Evolutionary conservation across 2,329 filamentous ascomycete genomes (phyloP), one percentile per base, ranked within the genome.

Genomic region (Phaeomoniella chlamydospora): DNA sequence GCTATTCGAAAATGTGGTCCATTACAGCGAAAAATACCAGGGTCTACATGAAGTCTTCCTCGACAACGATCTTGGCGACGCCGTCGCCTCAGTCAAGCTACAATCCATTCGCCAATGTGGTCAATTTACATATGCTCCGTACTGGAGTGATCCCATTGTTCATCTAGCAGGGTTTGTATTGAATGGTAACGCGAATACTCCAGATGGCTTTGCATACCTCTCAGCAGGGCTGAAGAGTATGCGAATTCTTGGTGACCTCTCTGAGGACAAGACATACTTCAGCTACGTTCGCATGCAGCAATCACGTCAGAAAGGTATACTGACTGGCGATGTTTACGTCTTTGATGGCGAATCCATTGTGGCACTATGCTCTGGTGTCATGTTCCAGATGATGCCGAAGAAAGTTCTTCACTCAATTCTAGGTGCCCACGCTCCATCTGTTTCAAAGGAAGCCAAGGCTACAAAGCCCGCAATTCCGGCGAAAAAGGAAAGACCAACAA

Each of bases 131-230:
- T 12, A 29, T 12, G 14, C 19, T 11, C 56, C 58, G 2, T 52
- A 45, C 29, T 52, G 49, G 35, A 51, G 58, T 18, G 58, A 61
- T 36, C 51, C 45, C 18, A 42, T 55, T 2, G 51, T 47, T 11
- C 56, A 60, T 30, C 17, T 59, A 9, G 48, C 48, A 9, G 57
- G 56, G 1, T 61, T 61, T 37, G 45, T 58, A 15, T 49, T 56
- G 41, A 61, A 61, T 39, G 52, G 45, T 2, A 46, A 12, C 9
- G 18, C n/a, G n/a, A 17, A 17, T 9, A 34, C 32, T 12, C 16
- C 17, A 12, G 14, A 15, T 16, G 9, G n/a, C n/a, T 16, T 9
- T 12, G 18, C 32, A 12, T 34, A 5, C 18, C 14, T 18, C 32
- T 4, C n/a, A 13, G n/a, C n/a, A 12, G 32, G 32, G 4, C 18